phyloP scores from a whole-genome alignment of 139 green algal genomes.

The Marvania coccoides region DNA sequence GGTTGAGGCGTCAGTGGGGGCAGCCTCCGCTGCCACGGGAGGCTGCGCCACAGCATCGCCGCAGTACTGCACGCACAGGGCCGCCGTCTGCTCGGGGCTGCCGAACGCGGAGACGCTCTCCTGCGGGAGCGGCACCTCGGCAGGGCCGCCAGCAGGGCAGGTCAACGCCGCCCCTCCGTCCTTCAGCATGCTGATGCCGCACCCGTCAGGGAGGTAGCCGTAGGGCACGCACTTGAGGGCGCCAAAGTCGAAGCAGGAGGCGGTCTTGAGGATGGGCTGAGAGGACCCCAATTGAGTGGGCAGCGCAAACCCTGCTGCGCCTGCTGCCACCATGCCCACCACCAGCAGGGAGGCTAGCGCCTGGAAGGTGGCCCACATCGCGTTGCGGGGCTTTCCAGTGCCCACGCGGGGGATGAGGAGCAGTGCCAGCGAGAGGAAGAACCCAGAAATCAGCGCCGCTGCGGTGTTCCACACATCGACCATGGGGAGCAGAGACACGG shows the following conservation, averaged over 20 bases:
- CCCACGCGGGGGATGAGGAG: not conserved
- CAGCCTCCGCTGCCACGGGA: not conserved
- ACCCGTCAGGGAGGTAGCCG: not conserved
- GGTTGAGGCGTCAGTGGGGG: no score
- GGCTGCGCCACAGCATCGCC: not conserved
- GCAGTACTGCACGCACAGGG: not conserved
- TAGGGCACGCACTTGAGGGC: slow-evolving; percentile 14
- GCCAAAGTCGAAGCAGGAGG: slow-evolving; percentile 11
- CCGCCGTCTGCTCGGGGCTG: not conserved
- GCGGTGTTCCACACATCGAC: slow-evolving; percentile 18
- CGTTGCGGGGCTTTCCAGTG: not conserved
- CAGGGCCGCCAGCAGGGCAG: not conserved
- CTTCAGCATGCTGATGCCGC: not conserved
- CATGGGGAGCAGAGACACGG: slow-evolving; percentile 24
- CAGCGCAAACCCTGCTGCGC: slow-evolving; percentile 3
- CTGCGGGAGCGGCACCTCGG: not conserved
- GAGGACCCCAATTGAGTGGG: not conserved
- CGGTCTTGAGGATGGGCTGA: not conserved
- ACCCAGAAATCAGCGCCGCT: slow-evolving; percentile 3
- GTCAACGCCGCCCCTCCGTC: not conserved
- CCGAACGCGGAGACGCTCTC: not conserved
- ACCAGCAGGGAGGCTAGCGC: slow-evolving; percentile 1
- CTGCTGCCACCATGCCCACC: not conserved
- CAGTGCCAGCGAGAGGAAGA: not conserved
- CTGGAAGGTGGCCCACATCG: not conserved